Conservation (phyloP, 2,329 filamentous ascomycete species). For the Aspergillus aculeatus region DNA sequence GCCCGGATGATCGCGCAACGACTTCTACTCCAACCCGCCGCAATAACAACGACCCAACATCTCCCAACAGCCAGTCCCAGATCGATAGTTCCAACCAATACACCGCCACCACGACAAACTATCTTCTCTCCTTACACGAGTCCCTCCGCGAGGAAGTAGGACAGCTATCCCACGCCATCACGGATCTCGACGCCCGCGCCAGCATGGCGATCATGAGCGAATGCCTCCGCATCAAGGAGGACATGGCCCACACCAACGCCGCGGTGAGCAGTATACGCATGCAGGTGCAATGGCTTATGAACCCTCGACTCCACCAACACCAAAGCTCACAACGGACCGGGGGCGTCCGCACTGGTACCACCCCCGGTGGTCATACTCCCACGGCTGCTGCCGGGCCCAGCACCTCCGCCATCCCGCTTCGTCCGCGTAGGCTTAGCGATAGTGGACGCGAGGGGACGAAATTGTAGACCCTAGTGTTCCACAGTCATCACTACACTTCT, state of each 20-base stretch:
- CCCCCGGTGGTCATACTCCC: slow-evolving; percentile 16
- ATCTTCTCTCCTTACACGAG: slow-evolving; percentile 62
- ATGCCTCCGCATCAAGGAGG: slow-evolving; percentile 60
- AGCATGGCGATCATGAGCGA: slow-evolving; percentile 65
- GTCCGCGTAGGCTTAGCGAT: slow-evolving; percentile 40
- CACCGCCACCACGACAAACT: slow-evolving; percentile 47
- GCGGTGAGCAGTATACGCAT: slow-evolving; percentile 59
- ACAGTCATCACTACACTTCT: background rate
- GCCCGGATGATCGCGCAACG: slow-evolving; percentile 4
- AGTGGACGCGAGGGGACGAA: slow-evolving; percentile 45
- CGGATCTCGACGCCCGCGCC: slow-evolving; percentile 60
- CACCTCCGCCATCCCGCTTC: slow-evolving; percentile 24
- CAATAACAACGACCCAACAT: background rate
- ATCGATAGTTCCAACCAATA: slow-evolving; percentile 27
- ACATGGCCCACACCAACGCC: slow-evolving; percentile 61
- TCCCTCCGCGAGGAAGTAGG: slow-evolving; percentile 59
- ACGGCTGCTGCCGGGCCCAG: slow-evolving; percentile 29
- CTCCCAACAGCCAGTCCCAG: slow-evolving; percentile 17
- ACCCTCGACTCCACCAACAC: slow-evolving; percentile 52
- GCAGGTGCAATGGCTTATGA: slow-evolving; percentile 64
- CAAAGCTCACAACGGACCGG: slow-evolving; percentile 22
- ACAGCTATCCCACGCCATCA: slow-evolving; percentile 54
- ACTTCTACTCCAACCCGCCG: background rate
- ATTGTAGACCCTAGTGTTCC: slow-evolving; percentile 13
- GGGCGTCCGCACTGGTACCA: slow-evolving; percentile 18